Evolutionary conservation across 2,329 filamentous ascomycete genomes (phyloP).

Genomic region (Cordyceps fumosorosea): DNA sequence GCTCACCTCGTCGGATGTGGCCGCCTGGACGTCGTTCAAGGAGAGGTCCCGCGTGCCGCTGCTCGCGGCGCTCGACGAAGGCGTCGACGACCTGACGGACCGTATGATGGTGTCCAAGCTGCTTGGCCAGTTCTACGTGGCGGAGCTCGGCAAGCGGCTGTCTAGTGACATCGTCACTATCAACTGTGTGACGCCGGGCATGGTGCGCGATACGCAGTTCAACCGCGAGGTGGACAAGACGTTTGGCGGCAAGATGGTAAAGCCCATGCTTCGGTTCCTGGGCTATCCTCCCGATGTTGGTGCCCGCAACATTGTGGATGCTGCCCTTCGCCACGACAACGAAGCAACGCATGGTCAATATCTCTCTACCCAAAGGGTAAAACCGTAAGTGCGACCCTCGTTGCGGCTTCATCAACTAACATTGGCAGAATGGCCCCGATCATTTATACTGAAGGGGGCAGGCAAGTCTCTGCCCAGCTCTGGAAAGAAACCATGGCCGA

Average conservation of each 20-base stretch:
- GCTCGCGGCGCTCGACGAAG: constrained; percentile 17
- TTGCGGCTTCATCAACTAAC: neutral
- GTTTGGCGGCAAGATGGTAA: constrained; percentile 6
- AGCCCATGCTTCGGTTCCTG: neutral
- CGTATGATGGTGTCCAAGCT: constrained; percentile 22
- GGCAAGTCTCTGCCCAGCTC: neutral
- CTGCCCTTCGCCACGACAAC: neutral
- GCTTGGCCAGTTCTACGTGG: constrained; percentile 27
- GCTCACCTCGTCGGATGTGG: constrained; percentile 20
- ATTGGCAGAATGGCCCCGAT: constrained; percentile 8
- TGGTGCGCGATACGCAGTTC: constrained; percentile 15
- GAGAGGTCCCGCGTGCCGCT: constrained; percentile 16
- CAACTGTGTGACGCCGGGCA: constrained; percentile 18
- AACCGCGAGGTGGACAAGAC: constrained; percentile 14
- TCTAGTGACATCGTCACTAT: constrained; percentile 17
- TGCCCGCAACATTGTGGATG: constrained; percentile 12
- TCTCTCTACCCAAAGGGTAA: constrained; percentile 9
- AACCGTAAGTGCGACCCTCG: neutral
- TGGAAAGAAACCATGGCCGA: constrained; percentile 16
- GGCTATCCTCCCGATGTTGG: constrained; percentile 9
- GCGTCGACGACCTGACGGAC: constrained; percentile 8
- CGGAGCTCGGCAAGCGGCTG: constrained; percentile 23
- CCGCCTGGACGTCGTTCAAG: constrained; percentile 17
- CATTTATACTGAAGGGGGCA: constrained; percentile 15
- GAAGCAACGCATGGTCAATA: constrained; percentile 11